Evolutionary conservation across 805 yeast genomes (phyloP), one percentile per base, ranked within the genome.

Genomic region (Candida nitratophila): DNA sequence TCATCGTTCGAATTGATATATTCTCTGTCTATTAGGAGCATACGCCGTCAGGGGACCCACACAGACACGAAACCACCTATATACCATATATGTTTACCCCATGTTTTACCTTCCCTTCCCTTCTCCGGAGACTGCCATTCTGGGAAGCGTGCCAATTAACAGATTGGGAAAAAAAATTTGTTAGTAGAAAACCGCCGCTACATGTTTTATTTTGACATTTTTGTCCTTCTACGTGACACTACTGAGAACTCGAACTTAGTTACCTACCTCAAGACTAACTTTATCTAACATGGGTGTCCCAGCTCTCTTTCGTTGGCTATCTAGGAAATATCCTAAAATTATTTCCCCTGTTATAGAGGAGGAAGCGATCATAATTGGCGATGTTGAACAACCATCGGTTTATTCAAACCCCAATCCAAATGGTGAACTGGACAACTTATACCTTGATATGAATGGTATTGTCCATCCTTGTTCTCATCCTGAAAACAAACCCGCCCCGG

Each of bases 281-380:
- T n/a, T n/a, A n/a, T n/a, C n/a, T n/a, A n/a, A n/a, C n/a, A n/a
- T 86, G 93, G 96, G 99, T 72, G 99, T 93, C 51, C 99, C 99
- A 50, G 96, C 99, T 20, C 81, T 93, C 57, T 93, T 89, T 67
- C 77, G 99, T 69, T 93, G 99, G 98, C 71, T 93, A 40, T 88
- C 98, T 1, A 67, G 79, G 50, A 88, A 90, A 61, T 93, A 89
- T 57, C 98, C 99, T 12, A 90, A 91, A 67, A 91, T 87, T 61
- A 87, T 93, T 43, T 78, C 95, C 0, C 95, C 96, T 0, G 97
- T 88, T 6, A 55, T 86, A 4, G 96, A 89, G 56, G 95, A 83
- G 40, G 80, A 76, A 15, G 68, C 77, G 0, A 71, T 71, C 3
- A 63, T 65, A 1, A 71, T 83, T 11, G 82, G 80, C 48, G 91